Evolutionary conservation across 2,329 filamentous ascomycete species (phyloP).

Genomic region (Penicillium thymicola): DNA sequence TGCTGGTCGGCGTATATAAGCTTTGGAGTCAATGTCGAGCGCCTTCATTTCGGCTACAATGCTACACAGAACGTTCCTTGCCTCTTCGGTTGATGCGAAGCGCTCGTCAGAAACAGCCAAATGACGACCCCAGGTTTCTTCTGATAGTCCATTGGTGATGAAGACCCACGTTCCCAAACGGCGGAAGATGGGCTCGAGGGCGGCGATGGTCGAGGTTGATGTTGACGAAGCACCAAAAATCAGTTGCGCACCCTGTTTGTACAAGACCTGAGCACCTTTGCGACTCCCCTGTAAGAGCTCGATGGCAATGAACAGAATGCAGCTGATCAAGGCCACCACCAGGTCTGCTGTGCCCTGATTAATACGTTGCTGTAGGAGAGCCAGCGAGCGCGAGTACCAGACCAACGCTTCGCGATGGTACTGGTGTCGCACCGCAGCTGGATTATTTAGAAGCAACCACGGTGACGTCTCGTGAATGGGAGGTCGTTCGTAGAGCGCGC

Average conservation of each 20-base stretch:
- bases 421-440: slow-evolving; percentile 9
- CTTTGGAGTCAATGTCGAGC: slow-evolving; percentile 12
- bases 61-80: slow-evolving; percentile 12
- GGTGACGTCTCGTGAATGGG: slow-evolving; percentile 14
- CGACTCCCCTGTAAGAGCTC: slow-evolving; percentile 19
- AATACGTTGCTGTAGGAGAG: slow-evolving; percentile 16
- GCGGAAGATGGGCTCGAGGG: slow-evolving; percentile 13
- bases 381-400: slow-evolving; percentile 20
- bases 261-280: slow-evolving; percentile 9
- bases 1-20: neutral
- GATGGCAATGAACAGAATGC: slow-evolving; percentile 21
- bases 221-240: slow-evolving; percentile 1
- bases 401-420: slow-evolving; percentile 16
- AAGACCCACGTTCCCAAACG: slow-evolving; percentile 13
- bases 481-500: slow-evolving; percentile 25
- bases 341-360: slow-evolving; percentile 13
- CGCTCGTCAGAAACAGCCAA: neutral
- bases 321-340: slow-evolving; percentile 16
- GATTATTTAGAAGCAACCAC: slow-evolving; percentile 9
- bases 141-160: neutral
- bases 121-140: neutral
- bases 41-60: slow-evolving; percentile 18
- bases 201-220: neutral
- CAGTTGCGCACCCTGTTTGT: slow-evolving; percentile 12
- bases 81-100: slow-evolving; percentile 10